phyloP scores from a whole-genome alignment of 73 alveolate species.

The Paramecium tetraurelia region DNA sequence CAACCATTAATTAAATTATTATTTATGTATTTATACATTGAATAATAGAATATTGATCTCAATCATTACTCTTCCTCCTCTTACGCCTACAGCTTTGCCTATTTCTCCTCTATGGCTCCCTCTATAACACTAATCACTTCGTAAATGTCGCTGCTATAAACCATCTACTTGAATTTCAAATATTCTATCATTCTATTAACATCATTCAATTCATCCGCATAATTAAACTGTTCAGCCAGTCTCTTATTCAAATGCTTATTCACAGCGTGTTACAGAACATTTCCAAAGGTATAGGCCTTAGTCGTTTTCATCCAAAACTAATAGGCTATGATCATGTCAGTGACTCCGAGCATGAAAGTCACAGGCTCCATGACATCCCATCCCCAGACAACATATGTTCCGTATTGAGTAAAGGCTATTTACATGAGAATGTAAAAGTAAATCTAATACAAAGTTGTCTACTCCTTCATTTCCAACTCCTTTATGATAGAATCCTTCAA shows the following conservation, averaged over 20 bases:
- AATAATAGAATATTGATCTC: not conserved
- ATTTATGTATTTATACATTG: not conserved
- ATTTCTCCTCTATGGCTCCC: constrained; percentile 45
- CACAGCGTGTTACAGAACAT: constrained; percentile 4
- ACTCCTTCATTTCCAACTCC: constrained; percentile 30
- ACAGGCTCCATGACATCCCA: constrained; percentile 76
- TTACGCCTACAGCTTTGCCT: constrained; percentile 15
- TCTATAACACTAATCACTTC: constrained; percentile 6
- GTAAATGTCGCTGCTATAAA: not conserved
- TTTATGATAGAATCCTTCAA: not conserved
- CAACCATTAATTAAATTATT: not conserved
- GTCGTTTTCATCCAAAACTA: constrained; percentile 62
- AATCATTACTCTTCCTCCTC: constrained; percentile 32
- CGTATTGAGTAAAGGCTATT: constrained; percentile 62
- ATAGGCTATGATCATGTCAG: constrained; percentile 62
- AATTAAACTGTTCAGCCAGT: not conserved
- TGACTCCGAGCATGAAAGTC: constrained; percentile 62
- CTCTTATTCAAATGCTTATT: constrained; percentile 6
- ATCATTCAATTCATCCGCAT: constrained; percentile 36
- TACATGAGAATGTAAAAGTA: constrained; percentile 16
- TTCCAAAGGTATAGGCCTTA: constrained; percentile 41
- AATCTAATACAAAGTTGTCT: constrained; percentile 30
- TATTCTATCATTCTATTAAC: constrained; percentile 29
- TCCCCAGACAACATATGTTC: constrained; percentile 63
- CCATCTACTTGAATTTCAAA: constrained; percentile 9